Evolutionary conservation across 495 filamentous ascomycete genomes (phyloP), one percentile per base, ranked within the genome.

Genomic region (Lasiosphaeria hispida): DNA sequence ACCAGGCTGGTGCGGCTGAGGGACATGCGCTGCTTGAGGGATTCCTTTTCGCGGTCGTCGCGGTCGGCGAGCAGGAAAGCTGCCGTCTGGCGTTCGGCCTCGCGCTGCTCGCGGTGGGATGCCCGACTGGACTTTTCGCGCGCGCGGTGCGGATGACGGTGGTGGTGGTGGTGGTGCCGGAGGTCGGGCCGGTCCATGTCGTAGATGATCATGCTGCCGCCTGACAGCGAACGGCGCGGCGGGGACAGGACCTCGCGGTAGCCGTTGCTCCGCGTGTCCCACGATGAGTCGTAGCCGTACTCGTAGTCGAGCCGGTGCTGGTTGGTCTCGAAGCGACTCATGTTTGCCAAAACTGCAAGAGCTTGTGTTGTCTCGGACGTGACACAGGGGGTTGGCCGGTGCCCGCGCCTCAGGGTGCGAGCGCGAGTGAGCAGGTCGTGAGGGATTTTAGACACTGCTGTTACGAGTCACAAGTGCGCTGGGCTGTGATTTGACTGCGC

Each of bases 301-400:
- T 53, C 48, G 39, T 60, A 51, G 17, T 58, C 54, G 48, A 55
- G 48, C 2, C 36, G 5, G 8, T 7, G 48, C n/a, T 3, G 57
- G n/a, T 39, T 47, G 49, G 39, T 50, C 37, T 58, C 40, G 41
- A 53, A 55, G 38, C 60, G 53, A 35, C 44, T 55, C 61, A 63
- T 63, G 15, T 48, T 45, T 17, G 30, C n/a, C 5, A 30, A 5
- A 30, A 30, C 23, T 5, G 23, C 23, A 2, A 2, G 23, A 30
- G 5, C 23, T 5, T 30, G 23, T 30, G 23, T 30, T 30, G 23
- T 30, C 23, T 30, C 23, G 23, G 23, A 30, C 23, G 23, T 30
- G 2, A 30, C 23, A 30, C 23, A 30, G 5, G 23, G 23, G 23
- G 23, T 30, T 30, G 23, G 23, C 23, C 23, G 23, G 23, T 30